phyloP scores from a whole-genome alignment of 495 filamentous ascomycete genomes.

The Neurospora hispaniola region DNA sequence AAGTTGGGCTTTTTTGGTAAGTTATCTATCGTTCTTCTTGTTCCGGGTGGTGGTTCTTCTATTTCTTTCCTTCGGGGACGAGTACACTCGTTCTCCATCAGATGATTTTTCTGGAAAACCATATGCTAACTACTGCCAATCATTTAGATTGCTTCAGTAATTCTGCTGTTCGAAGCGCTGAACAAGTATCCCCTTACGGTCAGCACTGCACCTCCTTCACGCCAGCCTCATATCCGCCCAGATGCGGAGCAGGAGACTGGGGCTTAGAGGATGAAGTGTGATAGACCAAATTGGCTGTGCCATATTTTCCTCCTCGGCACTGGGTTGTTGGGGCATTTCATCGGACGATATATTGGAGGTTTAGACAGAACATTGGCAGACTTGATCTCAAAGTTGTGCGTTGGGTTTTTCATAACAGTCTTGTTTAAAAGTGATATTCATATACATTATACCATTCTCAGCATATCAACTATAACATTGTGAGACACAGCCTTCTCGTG shows the following conservation, averaged over 20 bases:
- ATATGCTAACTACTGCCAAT: neutral
- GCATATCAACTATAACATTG: neutral
- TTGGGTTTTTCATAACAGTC: too few species aligned
- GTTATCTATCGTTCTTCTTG: neutral
- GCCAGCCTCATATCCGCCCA: neutral
- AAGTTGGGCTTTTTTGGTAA: constrained; percentile 53
- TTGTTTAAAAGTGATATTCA: too few species aligned
- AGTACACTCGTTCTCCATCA: too few species aligned
- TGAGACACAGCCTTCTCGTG: too few species aligned
- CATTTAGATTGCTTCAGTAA: constrained; percentile 40
- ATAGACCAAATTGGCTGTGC: neutral
- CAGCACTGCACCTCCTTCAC: neutral
- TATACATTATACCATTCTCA: neutral
- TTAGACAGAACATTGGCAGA: neutral
- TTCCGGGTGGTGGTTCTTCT: too few species aligned
- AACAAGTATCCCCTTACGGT: constrained; percentile 49
- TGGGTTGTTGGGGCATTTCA: neutral
- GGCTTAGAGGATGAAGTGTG: neutral
- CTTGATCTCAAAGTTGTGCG: neutral
- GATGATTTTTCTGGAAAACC: too few species aligned
- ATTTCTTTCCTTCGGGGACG: too few species aligned
- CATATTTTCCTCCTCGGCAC: neutral
- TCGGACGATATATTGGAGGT: neutral
- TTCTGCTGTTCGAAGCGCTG: constrained; percentile 58
- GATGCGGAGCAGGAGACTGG: neutral